Evolutionary conservation across 1,284 basidiomycete genomes (phyloP).

Genomic region (Melampsora larici-populina): DNA sequence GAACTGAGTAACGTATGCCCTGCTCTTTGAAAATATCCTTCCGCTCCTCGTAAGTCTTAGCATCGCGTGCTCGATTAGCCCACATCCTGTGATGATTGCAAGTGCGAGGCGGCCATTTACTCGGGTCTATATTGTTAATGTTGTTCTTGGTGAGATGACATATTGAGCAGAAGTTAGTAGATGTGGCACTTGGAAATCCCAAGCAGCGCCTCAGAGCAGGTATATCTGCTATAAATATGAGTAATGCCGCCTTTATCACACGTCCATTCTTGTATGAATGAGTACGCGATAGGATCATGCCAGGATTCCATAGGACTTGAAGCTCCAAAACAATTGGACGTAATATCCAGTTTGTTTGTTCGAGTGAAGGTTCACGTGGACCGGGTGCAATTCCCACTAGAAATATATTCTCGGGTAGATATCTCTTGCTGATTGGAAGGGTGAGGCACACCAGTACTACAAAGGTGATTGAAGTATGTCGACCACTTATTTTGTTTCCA

Average conservation of each 20-base stretch:
- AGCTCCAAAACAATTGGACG: constrained; percentile 52
- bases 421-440: constrained; percentile 44
- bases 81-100: no score
- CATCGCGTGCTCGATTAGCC: no score
- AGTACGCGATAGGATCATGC: constrained; percentile 45
- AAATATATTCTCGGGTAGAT: constrained; percentile 44
- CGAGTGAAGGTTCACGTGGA: constrained; percentile 53
- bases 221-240: no score
- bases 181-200: constrained; percentile 21
- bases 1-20: constrained; percentile 22
- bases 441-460: constrained; percentile 14
- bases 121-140: neutral
- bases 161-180: constrained; percentile 37
- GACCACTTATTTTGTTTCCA: neutral
- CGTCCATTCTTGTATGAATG: constrained; percentile 1
- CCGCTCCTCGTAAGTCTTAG: no score
- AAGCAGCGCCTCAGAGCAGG: constrained; percentile 32
- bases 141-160: constrained; percentile 17
- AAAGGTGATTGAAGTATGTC: constrained; percentile 13
- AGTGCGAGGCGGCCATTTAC: neutral
- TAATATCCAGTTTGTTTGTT: no score
- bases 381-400: constrained; percentile 54
- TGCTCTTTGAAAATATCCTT: no score
- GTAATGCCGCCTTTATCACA: neutral
- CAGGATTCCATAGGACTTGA: constrained; percentile 50